Percentiles rank a stretch among this genome's conserved stretches.
These are phyloP conservation scores for Tetrastigma voinierianum DNA, from an alignment of 164 flowering plant species.

Conservation along the genomic window DNA sequence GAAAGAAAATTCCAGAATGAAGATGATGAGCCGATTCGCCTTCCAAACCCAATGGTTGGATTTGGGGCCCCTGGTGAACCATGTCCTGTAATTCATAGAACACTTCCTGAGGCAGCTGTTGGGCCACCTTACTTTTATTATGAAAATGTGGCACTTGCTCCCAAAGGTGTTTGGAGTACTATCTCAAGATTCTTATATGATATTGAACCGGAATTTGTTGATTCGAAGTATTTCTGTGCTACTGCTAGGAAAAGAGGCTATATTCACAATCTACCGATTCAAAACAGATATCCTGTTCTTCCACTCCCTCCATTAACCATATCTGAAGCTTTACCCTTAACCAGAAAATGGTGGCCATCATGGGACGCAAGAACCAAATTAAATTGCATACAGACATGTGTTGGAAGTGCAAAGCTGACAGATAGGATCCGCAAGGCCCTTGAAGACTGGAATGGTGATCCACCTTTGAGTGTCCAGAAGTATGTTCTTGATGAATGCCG, in stretches of 20 bases:
- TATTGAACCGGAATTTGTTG: conserved; percentile 89
- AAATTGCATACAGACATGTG: conserved; percentile 75
- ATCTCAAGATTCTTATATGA: conserved; percentile 73
- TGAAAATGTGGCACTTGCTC: conserved; percentile 92
- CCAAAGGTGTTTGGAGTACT: conserved; percentile 85
- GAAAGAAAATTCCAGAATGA: conserved; percentile 23
- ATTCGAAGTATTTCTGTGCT: conserved; percentile 81
- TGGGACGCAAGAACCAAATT: conserved; percentile 82
- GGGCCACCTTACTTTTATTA: conserved; percentile 92
- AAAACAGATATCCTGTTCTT: conserved; percentile 56
- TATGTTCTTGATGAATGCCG: conserved; percentile 64
- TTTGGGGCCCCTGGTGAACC: conserved; percentile 60
- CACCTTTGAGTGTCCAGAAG: conserved; percentile 59
- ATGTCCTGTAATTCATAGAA: conserved; percentile 22
- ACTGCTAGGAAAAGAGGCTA: conserved; percentile 91
- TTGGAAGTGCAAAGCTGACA: conserved; percentile 72
- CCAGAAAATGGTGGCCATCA: conserved; percentile 88
- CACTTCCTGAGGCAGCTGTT: conserved; percentile 58
- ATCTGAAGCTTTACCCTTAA: conserved; percentile 70
- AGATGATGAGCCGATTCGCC: conserved; percentile 40
- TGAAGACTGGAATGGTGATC: conserved; percentile 47
- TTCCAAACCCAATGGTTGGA: conserved; percentile 83
- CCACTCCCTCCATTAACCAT: conserved; percentile 79
- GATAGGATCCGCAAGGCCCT: conserved; percentile 71
- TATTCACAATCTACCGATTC: conserved; percentile 81